Conservation (phyloP, 2,329 filamentous ascomycete species). For the Zymoseptoria ardabiliae region DNA sequence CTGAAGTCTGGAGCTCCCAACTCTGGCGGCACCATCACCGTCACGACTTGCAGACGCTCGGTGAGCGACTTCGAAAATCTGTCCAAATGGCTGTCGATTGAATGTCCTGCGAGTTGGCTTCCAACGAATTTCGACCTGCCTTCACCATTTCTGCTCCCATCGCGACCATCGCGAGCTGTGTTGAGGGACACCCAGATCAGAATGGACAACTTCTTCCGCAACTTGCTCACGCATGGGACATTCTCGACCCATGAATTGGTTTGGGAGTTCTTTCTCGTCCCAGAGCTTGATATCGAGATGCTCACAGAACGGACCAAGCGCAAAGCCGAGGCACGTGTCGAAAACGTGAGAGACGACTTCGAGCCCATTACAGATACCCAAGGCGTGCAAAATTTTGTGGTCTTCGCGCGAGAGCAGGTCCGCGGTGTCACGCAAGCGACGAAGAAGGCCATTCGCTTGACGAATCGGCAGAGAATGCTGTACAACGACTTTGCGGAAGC, state of each 20-base stretch:
- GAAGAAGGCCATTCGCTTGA: constrained; percentile 71
- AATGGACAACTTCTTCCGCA: constrained; percentile 80
- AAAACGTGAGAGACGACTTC: constrained; percentile 83
- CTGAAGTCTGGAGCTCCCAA: constrained; percentile 88
- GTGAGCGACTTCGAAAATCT: constrained; percentile 87
- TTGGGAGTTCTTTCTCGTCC: constrained; percentile 98
- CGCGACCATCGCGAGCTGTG: constrained; percentile 79
- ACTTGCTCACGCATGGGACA: constrained; percentile 79
- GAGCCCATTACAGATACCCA: constrained; percentile 65
- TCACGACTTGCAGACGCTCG: constrained; percentile 87
- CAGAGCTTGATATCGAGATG: constrained; percentile 82
- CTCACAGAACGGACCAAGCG: constrained; percentile 81
- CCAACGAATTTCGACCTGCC: constrained; percentile 69
- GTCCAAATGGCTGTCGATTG: constrained; percentile 70
- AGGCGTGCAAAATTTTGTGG: constrained; percentile 88
- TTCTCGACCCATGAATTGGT: constrained; percentile 95
- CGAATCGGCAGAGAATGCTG: constrained; percentile 64
- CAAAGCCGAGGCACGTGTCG: constrained; percentile 74
- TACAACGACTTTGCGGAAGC: constrained; percentile 62
- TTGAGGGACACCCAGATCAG: constrained; percentile 80
- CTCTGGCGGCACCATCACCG: constrained; percentile 74
- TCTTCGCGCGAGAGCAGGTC: constrained; percentile 84
- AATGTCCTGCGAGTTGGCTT: constrained; percentile 94
- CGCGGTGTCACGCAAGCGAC: constrained; percentile 76
- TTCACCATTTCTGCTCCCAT: constrained; percentile 87